Conservation (phyloP, 2,329 filamentous ascomycete species). For the Grosmannia clavigera region DNA sequence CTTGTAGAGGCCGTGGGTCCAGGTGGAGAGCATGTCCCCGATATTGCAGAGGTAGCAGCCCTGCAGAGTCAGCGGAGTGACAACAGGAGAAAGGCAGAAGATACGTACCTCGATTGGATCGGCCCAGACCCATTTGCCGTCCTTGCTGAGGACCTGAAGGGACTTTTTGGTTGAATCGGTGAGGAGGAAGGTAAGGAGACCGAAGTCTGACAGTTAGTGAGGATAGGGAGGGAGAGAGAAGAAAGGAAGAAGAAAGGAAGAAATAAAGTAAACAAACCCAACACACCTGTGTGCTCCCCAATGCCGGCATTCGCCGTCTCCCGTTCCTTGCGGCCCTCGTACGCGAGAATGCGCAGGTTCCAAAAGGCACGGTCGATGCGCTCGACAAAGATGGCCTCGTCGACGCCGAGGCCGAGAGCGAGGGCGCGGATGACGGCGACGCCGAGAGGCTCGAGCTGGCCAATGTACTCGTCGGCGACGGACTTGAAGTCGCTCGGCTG, state of each 20-base stretch:
- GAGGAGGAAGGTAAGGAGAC: slow-evolving; percentile 3
- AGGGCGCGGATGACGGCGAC: background rate
- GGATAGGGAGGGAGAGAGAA: no score
- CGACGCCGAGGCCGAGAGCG: background rate
- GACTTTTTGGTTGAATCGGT: slow-evolving; percentile 2
- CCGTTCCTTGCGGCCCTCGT: background rate
- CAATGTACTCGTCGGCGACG: slow-evolving; percentile 1
- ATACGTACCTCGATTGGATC: slow-evolving; percentile 20
- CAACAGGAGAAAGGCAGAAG: background rate
- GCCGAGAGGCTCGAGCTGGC: background rate
- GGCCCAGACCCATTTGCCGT: slow-evolving; percentile 30
- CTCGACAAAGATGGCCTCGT: slow-evolving; percentile 2
- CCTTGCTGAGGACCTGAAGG: slow-evolving; percentile 27
- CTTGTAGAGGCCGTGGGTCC: slow-evolving; percentile 35
- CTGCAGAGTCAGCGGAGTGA: slow-evolving; percentile 8
- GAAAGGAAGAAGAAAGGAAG: background rate
- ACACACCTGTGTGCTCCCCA: slow-evolving; percentile 3
- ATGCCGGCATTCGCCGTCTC: background rate
- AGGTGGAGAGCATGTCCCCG: slow-evolving; percentile 36
- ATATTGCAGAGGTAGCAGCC: slow-evolving; percentile 39
- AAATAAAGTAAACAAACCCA: background rate
- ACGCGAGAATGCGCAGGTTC: slow-evolving; percentile 5
- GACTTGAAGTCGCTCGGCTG: background rate
- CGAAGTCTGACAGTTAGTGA: background rate
- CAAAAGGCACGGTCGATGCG: slow-evolving; percentile 5